Base-by-base conservation (phyloP, 768 basidiomycete genomes). In the Tylopilus plumbeoviolaceoides region DNA sequence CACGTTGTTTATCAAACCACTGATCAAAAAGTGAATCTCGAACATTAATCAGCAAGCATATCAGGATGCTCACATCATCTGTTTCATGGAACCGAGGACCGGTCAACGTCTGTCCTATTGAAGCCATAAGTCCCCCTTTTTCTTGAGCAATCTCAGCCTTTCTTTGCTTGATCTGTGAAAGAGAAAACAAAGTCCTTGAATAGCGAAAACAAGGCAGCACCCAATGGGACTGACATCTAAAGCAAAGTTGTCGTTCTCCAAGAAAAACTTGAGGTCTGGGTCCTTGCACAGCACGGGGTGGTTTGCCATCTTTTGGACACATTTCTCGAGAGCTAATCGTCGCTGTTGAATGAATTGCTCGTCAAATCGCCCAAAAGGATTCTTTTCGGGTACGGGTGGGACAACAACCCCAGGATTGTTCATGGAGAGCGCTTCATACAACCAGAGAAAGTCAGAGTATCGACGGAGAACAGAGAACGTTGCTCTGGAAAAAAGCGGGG, bases 361-460 rank as follows among this genome's bases (percentile, higher is more conserved):
- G 60, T 93, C 90, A 70, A 99, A 99, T 17, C 97, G 83, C 7
- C 91, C 93, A 60, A 97, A 91, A 0, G 91, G 75, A 55, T 88
- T 91, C 77, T 99, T 99, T 69, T 95, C 97, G 0, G 97, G 97
- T 6, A 89, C 90, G 0, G 95, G 95, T 8, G 97, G 97, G 0
- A 99, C 93, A 36, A 98, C 88, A 2, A 98, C 94, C 9, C 97
- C 97, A 4, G 95, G 95, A 64, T 98, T 98, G 70, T 98, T 98
- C 59, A 72, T 67, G 0, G 85, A 86, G 2, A 99, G 79, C 0
- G 87, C 84, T 63, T 94, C 92, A 68, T 91, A 97, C 1, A 99
- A 71, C 97, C 97, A 98, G 18, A 98, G 79, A 63, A 98, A 99
- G 70, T 99, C 95, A 7, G 91, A 93, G 70, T 97, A 99, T 30